A percentile compares a stretch with the other conserved stretches of the same genome.
These are phyloP conservation scores for Tetraselmis striata DNA, from an alignment of 139 green algal species.

Conservation along the genomic window DNA sequence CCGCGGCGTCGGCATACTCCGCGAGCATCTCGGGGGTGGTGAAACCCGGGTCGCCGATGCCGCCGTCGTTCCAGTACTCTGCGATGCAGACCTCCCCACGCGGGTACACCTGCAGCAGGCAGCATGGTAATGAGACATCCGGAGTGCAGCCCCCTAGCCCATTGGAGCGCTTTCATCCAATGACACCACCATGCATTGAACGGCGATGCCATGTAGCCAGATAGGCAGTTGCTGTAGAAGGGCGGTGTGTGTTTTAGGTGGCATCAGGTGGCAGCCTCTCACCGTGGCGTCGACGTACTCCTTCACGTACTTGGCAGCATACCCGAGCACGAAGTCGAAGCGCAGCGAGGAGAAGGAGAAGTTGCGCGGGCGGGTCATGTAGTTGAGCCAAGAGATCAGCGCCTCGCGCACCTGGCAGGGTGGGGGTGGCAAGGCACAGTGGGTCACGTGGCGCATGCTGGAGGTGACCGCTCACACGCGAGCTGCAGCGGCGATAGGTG, in stretches of 20 bases:
- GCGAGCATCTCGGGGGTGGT: slow-evolving; percentile 17
- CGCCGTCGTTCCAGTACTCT: slow-evolving; percentile 23
- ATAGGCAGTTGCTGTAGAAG: too few species aligned
- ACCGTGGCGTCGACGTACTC: slow-evolving; percentile 21
- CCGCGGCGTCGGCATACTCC: slow-evolving; percentile 16
- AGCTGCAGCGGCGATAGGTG: too few species aligned
- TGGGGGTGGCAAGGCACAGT: too few species aligned
- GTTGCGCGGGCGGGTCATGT: slow-evolving; percentile 15
- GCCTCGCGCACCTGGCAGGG: slow-evolving; percentile 8
- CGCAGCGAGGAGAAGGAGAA: slow-evolving; percentile 14
- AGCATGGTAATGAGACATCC: too few species aligned
- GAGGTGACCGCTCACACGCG: too few species aligned
- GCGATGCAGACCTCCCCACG: slow-evolving; percentile 16
- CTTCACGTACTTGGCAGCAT: slow-evolving; percentile 12
- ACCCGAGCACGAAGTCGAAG: slow-evolving; percentile 25
- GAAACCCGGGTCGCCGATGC: background rate
- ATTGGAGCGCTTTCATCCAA: too few species aligned
- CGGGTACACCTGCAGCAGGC: background rate
- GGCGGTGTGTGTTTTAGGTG: too few species aligned
- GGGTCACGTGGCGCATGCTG: too few species aligned
- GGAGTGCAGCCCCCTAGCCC: too few species aligned
- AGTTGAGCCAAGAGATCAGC: slow-evolving; percentile 18
- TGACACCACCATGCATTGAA: too few species aligned
- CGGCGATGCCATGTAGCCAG: too few species aligned
- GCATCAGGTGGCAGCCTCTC: too few species aligned